Evolutionary conservation across 2,329 filamentous ascomycete genomes (phyloP).

Genomic region (Aspergillus pseudotamarii): DNA sequence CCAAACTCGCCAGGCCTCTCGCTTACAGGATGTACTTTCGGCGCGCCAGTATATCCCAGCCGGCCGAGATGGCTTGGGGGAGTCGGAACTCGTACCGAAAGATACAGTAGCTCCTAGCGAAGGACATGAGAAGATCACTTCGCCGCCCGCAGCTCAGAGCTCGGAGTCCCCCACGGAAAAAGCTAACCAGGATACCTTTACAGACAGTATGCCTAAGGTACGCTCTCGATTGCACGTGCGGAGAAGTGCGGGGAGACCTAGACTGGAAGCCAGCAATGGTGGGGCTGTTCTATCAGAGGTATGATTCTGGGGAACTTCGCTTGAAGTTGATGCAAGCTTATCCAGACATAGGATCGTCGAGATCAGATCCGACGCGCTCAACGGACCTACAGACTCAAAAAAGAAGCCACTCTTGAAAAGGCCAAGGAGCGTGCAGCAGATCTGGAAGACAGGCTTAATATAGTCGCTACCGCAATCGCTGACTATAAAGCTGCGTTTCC

Average conservation of each 20-base stretch:
- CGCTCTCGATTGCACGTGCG: background rate
- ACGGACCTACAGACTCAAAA: conserved; percentile 79
- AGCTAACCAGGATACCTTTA: background rate
- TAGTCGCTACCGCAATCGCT: background rate
- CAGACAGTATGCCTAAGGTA: background rate
- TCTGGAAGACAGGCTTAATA: conserved; percentile 54
- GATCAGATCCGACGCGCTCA: conserved; percentile 88
- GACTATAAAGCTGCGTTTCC: background rate
- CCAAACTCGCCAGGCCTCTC: background rate
- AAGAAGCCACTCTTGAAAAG: conserved; percentile 76
- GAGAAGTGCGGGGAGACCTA: background rate
- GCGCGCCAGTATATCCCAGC: background rate
- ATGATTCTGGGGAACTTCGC: background rate
- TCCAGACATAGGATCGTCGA: conserved; percentile 53
- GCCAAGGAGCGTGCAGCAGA: conserved; percentile 71
- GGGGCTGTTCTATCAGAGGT: conserved; percentile 4
- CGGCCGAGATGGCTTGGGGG: background rate
- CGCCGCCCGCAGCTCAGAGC: background rate
- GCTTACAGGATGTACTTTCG: background rate
- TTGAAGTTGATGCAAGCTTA: background rate
- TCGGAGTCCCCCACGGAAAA: background rate
- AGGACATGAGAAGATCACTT: background rate
- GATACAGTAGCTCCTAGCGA: no score
- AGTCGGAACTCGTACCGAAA: background rate
- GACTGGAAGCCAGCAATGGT: background rate